These are phyloP conservation scores for Murraya paniculata DNA, from an alignment of 345 rosid genomes.

Conservation along the genomic window DNA sequence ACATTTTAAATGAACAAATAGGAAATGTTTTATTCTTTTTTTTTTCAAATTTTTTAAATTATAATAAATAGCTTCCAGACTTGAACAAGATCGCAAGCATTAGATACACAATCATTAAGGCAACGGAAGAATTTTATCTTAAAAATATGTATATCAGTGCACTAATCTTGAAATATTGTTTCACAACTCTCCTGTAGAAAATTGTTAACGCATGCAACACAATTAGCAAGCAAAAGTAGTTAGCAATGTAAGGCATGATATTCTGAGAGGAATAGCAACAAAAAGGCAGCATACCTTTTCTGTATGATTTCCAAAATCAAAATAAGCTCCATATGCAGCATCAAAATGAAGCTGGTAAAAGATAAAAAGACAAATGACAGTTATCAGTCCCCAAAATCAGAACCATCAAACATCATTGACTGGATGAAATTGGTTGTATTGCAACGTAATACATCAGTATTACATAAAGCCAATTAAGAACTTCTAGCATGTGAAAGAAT, in stretches of 20 bases:
- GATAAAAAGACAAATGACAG: background rate
- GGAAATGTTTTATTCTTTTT: background rate
- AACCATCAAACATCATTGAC: background rate
- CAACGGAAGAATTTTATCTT: background rate
- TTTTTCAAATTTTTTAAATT: no score
- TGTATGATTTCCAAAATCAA: slow-evolving; percentile 90
- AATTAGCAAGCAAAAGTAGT: background rate
- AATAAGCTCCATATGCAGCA: slow-evolving; percentile 69
- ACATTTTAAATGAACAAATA: background rate
- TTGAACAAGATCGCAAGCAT: background rate
- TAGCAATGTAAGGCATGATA: background rate
- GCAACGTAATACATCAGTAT: background rate
- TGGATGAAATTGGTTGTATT: background rate
- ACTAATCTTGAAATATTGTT: background rate
- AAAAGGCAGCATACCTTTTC: slow-evolving; percentile 57
- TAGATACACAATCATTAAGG: background rate
- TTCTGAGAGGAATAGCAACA: slow-evolving; percentile 8
- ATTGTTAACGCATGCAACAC: background rate
- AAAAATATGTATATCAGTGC: background rate
- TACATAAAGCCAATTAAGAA: background rate
- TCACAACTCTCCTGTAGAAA: background rate
- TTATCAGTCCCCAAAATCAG: background rate
- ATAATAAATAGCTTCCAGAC: background rate
- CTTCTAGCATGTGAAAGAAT: background rate
- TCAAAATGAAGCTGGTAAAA: slow-evolving; percentile 80